These are phyloP conservation scores for Pholiota adiposa DNA, from an alignment of 1,284 basidiomycete species.

Conservation along the genomic window DNA sequence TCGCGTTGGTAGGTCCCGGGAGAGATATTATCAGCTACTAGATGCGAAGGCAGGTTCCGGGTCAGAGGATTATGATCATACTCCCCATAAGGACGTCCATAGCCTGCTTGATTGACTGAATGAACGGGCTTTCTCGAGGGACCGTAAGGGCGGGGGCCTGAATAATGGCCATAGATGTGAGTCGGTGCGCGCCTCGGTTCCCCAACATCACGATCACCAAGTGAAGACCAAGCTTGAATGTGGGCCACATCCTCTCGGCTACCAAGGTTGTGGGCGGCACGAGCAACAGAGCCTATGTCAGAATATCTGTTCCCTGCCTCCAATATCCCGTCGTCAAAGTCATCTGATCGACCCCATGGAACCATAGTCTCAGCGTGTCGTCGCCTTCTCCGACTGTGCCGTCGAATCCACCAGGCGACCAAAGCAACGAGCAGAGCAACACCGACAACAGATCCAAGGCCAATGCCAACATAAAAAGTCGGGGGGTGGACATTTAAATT, in stretches of 20 bases:
- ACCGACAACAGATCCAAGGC: constrained; percentile 44
- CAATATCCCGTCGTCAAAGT: constrained; percentile 23
- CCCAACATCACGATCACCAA: constrained; percentile 41
- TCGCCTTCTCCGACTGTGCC: constrained; percentile 35
- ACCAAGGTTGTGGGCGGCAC: constrained; percentile 23
- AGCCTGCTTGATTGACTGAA: constrained; percentile 14
- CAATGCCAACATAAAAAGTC: constrained; percentile 48
- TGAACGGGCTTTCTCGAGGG: constrained; percentile 21
- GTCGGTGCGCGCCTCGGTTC: constrained; percentile 37
- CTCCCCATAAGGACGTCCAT: constrained; percentile 7
- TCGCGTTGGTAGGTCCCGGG: constrained; percentile 8
- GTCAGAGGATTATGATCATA: constrained; percentile 11
- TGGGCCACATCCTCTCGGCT: constrained; percentile 30
- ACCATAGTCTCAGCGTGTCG: constrained; percentile 31
- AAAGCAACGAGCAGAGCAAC: constrained; percentile 41
- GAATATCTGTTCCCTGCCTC: constrained; percentile 26
- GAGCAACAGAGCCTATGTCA: constrained; percentile 7
- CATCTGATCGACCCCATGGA: constrained; percentile 35
- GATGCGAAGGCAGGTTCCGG: constrained; percentile 24
- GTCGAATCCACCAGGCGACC: constrained; percentile 42
- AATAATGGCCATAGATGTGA: constrained; percentile 20
- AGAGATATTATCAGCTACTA: constrained; percentile 21
- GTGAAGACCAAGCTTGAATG: constrained; percentile 35
- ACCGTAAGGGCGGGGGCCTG: constrained; percentile 21
- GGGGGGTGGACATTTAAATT: constrained; percentile 33